Conservation (phyloP, 345 rosid genomes). For the Gossypium arboreum region DNA sequence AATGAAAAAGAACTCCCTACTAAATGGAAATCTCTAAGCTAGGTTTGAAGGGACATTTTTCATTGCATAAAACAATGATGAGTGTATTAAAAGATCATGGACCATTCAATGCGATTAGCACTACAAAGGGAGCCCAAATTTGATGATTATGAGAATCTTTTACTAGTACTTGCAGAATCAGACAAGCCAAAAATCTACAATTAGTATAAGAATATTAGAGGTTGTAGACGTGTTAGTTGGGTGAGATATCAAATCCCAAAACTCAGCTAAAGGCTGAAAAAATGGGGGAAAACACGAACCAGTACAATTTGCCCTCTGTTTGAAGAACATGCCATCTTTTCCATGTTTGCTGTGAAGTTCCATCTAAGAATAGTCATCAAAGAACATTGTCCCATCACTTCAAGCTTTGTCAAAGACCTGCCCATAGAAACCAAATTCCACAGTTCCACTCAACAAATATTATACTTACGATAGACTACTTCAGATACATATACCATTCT, state of each 20-base stretch:
- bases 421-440: slow-evolving; percentile 16
- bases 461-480: neutral
- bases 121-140: neutral
- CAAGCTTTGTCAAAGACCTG: slow-evolving; percentile 80
- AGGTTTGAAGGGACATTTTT: neutral
- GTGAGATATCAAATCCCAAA: neutral
- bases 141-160: neutral
- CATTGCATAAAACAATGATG: neutral
- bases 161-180: neutral
- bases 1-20: neutral
- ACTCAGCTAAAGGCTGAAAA: neutral
- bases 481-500: neutral
- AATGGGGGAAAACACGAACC: slow-evolving; percentile 38
- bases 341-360: slow-evolving; percentile 69
- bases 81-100: neutral
- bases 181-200: neutral
- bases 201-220: neutral
- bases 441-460: neutral
- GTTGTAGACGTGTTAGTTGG: neutral
- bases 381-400: slow-evolving; percentile 64
- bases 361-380: slow-evolving; percentile 67
- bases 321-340: slow-evolving; percentile 51
- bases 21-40: neutral
- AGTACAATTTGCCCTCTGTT: slow-evolving; percentile 52
- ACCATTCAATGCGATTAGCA: neutral